A percentile compares a stretch with the other conserved stretches of the same genome.
phyloP scores from a whole-genome alignment of 192 early-diverging fungal species.

The Coemansia asiatica region DNA sequence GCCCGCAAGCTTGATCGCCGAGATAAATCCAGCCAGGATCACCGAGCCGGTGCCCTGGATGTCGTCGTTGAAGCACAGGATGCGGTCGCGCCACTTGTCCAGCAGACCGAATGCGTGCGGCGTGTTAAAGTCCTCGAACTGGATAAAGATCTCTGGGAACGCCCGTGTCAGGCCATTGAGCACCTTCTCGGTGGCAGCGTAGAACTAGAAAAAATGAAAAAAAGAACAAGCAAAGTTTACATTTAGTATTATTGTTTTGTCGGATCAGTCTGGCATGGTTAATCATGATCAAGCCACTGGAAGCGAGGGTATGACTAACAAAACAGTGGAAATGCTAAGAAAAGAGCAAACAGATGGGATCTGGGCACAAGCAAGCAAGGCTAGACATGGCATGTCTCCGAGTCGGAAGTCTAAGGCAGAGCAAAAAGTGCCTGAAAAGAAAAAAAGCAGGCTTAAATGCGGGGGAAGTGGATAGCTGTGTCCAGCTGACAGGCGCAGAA shows the following conservation, averaged over 20 bases:
- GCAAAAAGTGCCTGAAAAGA: no score
- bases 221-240: not conserved
- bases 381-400: not conserved
- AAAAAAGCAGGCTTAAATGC: not conserved
- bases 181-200: constrained; percentile 75
- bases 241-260: not conserved
- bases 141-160: constrained; percentile 85
- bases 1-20: constrained; percentile 70
- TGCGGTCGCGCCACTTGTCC: constrained; percentile 74
- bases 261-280: no score
- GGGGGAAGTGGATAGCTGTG: not conserved
- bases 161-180: constrained; percentile 55
- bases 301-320: no score
- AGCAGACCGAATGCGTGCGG: constrained; percentile 89
- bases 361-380: no score
- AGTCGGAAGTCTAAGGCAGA: no score
- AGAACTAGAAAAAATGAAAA: constrained; percentile 57
- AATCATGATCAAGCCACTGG: not conserved
- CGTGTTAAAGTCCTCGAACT: constrained; percentile 96
- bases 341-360: not conserved
- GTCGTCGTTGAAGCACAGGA: constrained; percentile 90
- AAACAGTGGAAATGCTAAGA: no score
- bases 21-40: constrained; percentile 90
- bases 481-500: constrained; percentile 7
- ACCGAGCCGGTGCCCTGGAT: constrained; percentile 78